These are phyloP conservation scores for Cladophialophora psammophila DNA, from an alignment of 2,329 filamentous ascomycete genomes.

Conservation along the genomic window DNA sequence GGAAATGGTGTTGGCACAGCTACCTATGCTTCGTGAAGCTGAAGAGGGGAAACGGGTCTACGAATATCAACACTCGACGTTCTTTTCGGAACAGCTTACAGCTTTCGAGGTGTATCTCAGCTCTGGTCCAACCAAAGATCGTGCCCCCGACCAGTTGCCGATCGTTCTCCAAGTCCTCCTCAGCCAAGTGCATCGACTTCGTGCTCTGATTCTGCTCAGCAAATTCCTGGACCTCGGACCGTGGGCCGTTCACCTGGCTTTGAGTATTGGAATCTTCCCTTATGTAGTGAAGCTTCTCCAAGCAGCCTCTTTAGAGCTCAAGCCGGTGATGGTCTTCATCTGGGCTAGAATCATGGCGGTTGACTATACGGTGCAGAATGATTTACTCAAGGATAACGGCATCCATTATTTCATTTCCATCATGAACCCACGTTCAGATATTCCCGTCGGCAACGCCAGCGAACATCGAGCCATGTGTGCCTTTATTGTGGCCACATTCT, in stretches of 20 bases:
- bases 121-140: slow-evolving; percentile 81
- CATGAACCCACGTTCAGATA: slow-evolving; percentile 79
- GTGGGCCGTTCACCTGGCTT: slow-evolving; percentile 96
- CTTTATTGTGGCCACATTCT: slow-evolving; percentile 96
- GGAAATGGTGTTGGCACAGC: slow-evolving; percentile 89
- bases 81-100: slow-evolving; percentile 96
- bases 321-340: slow-evolving; percentile 99
- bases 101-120: slow-evolving; percentile 95
- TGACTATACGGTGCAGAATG: slow-evolving; percentile 89
- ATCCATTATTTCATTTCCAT: slow-evolving; percentile 97
- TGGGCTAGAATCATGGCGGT: slow-evolving; percentile 97
- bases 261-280: slow-evolving; percentile 98
- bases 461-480: slow-evolving; percentile 99
- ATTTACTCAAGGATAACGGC: slow-evolving; percentile 94
- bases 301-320: slow-evolving; percentile 91
- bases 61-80: slow-evolving; percentile 91
- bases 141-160: slow-evolving; percentile 90
- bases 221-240: slow-evolving; percentile 94
- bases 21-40: slow-evolving; percentile 81
- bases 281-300: slow-evolving; percentile 98
- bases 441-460: slow-evolving; percentile 85
- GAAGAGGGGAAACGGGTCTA: slow-evolving; percentile 78
- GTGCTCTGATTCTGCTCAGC: slow-evolving; percentile 88
- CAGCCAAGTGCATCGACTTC: slow-evolving; percentile 90
- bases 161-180: slow-evolving; percentile 95